A percentile compares a stretch with the other conserved stretches of the same genome.
These are phyloP conservation scores for Calendula officinalis DNA, from an alignment of 129 eudicot species.

Conservation along the genomic window DNA sequence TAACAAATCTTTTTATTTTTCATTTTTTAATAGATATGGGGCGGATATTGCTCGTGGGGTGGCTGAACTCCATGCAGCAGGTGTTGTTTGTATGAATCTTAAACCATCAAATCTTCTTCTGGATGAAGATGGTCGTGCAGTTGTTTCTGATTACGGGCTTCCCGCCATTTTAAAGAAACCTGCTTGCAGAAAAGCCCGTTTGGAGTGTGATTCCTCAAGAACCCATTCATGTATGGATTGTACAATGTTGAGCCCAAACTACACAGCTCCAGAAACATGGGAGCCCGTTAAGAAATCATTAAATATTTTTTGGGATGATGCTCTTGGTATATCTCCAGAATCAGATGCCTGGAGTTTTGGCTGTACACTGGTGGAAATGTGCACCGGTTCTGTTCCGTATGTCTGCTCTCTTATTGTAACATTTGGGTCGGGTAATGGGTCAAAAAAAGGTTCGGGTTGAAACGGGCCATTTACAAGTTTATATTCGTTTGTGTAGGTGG, in stretches of 20 bases:
- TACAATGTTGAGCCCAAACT: conserved; percentile 91
- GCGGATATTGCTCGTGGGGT: conserved; percentile 99
- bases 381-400: conserved; percentile 97
- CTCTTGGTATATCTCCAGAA: conserved; percentile 90
- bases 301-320: conserved; percentile 86
- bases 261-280: conserved; percentile 99
- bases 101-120: conserved; percentile 96
- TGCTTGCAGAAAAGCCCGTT: conserved; percentile 67
- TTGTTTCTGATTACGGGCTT: conserved; percentile 98
- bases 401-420: conserved; percentile 29
- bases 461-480: conserved; percentile 10
- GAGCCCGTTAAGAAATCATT: conserved; percentile 82
- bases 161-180: conserved; percentile 91
- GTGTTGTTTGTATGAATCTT: conserved; percentile 91
- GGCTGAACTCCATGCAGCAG: conserved; percentile 99
- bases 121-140: conserved; percentile 85
- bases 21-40: conserved; percentile 58
- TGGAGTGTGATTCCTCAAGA: conserved; percentile 75
- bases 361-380: conserved; percentile 97
- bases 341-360: conserved; percentile 99
- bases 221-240: conserved; percentile 99
- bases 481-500: conserved; percentile 65
- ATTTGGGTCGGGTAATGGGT: conserved; percentile 7
- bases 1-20: conserved; percentile 10
- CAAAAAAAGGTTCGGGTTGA: not conserved